Base-by-base conservation (phyloP, 2,329 filamentous ascomycete species). In the Monilinia aucupariae region DNA sequence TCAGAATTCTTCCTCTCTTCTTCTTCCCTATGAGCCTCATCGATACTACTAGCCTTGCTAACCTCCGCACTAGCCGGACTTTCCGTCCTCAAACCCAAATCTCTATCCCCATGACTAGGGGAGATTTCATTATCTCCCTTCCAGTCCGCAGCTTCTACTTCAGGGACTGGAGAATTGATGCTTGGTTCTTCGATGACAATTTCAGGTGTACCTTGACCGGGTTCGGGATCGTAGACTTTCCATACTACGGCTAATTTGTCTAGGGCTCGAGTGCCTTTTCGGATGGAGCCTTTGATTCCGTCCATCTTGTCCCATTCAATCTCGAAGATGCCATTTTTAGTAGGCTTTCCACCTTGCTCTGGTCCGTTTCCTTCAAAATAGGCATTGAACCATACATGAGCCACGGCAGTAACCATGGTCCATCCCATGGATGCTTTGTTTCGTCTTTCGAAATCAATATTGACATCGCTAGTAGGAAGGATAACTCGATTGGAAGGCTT, bases 361-460 rank as follows among this genome's bases (percentile, higher is more conserved):
- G 88, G 86, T 0, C 89, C 89, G 25, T 84, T 79, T 51, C 92
- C 92, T 76, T 97, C 94, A 71, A 97, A 97, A 76, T 87, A 97
- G 1, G 87, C 81, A 72, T 99, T 99, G 80, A 97, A 96, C 94
- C 94, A 99, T 20, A 96, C 90, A 71, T 97, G 93, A 0, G 92
- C 92, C 12, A 97, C 87, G 0, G 92, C 87, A 0, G 93, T 96
- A 4, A 97, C 91, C 86, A 97, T 91, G 0, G 91, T 92, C 68
- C 91, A 84, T 0, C 91, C 89, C 70, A 89, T 90, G 5, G 84
- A 83, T 1, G 89, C 86, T 71, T 88, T 89, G 76, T 92, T 96
- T 43, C 92, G 86, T 9, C 91, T 85, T 76, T 97, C 92, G 30
- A 97, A 85, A 56, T 92, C 87, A 68, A 97, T 89, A 74, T 96